Base-by-base conservation (phyloP, 2,329 filamentous ascomycete species). In the Whalleya microplaca region DNA sequence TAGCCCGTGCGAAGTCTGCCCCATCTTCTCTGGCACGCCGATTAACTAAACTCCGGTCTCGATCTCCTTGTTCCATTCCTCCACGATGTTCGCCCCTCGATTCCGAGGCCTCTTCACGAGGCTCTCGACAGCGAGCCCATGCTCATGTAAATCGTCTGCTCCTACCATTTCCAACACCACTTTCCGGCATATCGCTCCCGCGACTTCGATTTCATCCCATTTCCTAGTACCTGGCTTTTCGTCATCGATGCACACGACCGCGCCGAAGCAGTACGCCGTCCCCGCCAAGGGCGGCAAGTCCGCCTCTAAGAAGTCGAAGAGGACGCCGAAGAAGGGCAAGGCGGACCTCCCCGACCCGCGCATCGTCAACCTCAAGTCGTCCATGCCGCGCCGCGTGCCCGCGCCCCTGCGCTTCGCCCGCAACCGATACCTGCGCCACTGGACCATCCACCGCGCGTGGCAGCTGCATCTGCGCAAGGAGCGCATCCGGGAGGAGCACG, bases 381-480 rank as follows among this genome's bases (percentile, higher is more conserved):
- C 80, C 60, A 79, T 81, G 72, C 80, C 80, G 64, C 78, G 79
- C 27, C 72, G 71, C n/a, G 77, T 80, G 0, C 83, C 82, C 4
- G 77, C 84, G 0, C 93, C 95, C 0, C 84, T 99, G 63, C 89
- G 92, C 68, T 93, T 98, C 84, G 92, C 86, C 41, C 92, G 94
- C 66, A 90, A 89, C 75, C 88, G 95, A 54, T 84, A 87, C 75
- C 86, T 99, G 63, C 91, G 95, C 45, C 95, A 99, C 81, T 99
- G 95, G 95, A 98, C 95, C 49, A 98, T 99, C 75, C 93, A 98
- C 80, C 92, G 95, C 67, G 94, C 94, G 20, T 98, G 93, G 92
- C 83, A 91, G 68, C 81, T 98, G 27, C 89, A 89, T 76, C 86
- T 88, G 67, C 83, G 87, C 65, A 84, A 90, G 71, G 82, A 87